Conservation (phyloP, 176 grass and related monocot species). For the Hordeum vulgare region DNA sequence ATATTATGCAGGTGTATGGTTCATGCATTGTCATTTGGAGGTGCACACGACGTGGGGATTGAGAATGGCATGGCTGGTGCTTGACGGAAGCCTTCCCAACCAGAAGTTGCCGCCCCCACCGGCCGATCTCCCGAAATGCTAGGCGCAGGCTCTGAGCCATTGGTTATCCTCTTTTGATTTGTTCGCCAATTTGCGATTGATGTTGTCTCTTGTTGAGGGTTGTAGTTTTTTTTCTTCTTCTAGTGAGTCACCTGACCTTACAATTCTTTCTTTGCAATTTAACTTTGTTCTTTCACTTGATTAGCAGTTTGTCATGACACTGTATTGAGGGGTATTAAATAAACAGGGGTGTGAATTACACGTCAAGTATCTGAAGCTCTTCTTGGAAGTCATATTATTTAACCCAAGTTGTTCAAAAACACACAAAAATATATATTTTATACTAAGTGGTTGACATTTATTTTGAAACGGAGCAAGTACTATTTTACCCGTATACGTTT, state of each 20-base stretch:
- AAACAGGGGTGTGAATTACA: background rate
- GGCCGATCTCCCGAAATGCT: conserved; percentile 40
- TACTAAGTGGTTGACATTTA: too few relatives aligned
- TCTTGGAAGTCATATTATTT: background rate
- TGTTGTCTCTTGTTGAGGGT: background rate
- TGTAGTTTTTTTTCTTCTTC: background rate
- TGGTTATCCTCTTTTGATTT: background rate
- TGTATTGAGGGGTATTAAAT: too few relatives aligned
- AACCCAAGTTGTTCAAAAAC: background rate
- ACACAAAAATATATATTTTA: too few relatives aligned
- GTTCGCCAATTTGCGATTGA: conserved; percentile 18
- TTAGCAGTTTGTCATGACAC: too few relatives aligned
- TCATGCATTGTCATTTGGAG: conserved; percentile 60
- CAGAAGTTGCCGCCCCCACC: conserved; percentile 47
- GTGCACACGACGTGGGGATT: conserved; percentile 48
- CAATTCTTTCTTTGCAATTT: too few relatives aligned
- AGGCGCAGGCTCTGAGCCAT: background rate
- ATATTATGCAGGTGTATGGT: conserved; percentile 35
- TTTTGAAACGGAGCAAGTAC: too few relatives aligned
- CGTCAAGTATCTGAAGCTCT: background rate
- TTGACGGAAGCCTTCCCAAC: conserved; percentile 28
- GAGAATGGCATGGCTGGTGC: conserved; percentile 48
- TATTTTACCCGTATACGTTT: too few relatives aligned
- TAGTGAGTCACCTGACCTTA: background rate
- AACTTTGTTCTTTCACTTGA: too few relatives aligned